These are phyloP conservation scores for Solanum hybrid DNA, from an alignment of 305 asterid species.

Conservation along the genomic window DNA sequence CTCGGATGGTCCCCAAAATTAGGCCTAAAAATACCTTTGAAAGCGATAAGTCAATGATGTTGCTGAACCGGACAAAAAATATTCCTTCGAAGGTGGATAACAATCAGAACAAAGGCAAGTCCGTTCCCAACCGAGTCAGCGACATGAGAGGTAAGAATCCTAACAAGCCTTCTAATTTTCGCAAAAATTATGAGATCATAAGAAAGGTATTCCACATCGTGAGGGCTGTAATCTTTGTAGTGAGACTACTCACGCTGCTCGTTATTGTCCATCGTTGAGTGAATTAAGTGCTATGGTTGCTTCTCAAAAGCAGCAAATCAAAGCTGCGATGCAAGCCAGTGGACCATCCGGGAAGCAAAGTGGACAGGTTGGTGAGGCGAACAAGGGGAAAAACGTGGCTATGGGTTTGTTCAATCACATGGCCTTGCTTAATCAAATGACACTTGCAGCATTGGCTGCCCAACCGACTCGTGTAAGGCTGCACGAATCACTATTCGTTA, in stretches of 20 bases:
- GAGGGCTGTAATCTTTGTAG: not conserved
- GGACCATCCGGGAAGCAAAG: fast-evolving
- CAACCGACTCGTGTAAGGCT: not conserved
- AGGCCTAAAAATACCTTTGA: not conserved
- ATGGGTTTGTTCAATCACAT: not conserved
- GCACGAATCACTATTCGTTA: not conserved
- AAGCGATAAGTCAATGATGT: not conserved
- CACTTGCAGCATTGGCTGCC: not conserved
- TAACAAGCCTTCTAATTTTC: not conserved
- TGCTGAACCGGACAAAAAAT: no score
- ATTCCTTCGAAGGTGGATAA: not conserved
- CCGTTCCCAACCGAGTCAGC: no score
- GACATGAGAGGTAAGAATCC: not conserved
- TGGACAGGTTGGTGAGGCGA: fast-evolving
- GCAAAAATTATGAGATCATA: not conserved
- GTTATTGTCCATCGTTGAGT: not conserved
- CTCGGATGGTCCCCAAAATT: not conserved
- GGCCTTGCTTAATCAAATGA: not conserved
- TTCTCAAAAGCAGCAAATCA: not conserved
- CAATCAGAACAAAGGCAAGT: not conserved
- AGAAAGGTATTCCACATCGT: not conserved
- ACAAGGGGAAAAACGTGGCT: not conserved
- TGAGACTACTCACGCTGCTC: not conserved
- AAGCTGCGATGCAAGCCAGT: fast-evolving
- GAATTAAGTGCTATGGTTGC: not conserved